Evolutionary conservation across 345 rosid species (phyloP), one percentile per base, ranked within the genome.

Genomic region (Acer saccharum): DNA sequence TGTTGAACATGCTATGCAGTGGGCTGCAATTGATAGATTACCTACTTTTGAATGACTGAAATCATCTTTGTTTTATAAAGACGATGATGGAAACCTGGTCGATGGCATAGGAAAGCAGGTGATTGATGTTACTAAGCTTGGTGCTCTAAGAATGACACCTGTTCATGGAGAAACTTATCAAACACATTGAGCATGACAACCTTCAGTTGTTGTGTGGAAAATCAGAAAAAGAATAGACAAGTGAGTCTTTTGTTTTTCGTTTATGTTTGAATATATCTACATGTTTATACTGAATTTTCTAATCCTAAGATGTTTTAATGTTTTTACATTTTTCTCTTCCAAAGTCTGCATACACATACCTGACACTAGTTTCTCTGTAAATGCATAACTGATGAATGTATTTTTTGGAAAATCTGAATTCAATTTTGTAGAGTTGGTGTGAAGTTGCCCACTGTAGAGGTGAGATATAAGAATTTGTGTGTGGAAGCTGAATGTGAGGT

Each of bases 401-500:
- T 48, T 64, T 63, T 25, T 74, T 62, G 63, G 7, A 18, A 69
- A 65, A 43, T 12, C 44, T 67, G 43, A 75, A 48, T 65, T 35
- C 23, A 68, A 10, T 74, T 72, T 32, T 71, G 69, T 66, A 93
- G 94, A 77, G 91, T 88, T 48, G 92, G 90, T 9, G 88, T 93
- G 25, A 80, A 90, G 72, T 80, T 84, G 76, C 92, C 97, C 8
- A 84, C 77, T 13, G 84, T 92, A 41, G 97, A 94, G 65, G 93
- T 92, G 65, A 85, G 95, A 79, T 92, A 85, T 76, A 76, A 68
- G 60, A 83, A 89, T 68, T 78, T 92, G 21, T 68, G 81, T 2
- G 90, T 94, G 10, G 94, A 90, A 73, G 91, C 93, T 52, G 85
- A 87, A 39, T 90, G 92, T n/a, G 86, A 89, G 60, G 86, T 94